Evolutionary conservation across 2,329 filamentous ascomycete species (phyloP), one percentile per base, ranked within the genome.

Genomic region (Hypomyces perniciosus): DNA sequence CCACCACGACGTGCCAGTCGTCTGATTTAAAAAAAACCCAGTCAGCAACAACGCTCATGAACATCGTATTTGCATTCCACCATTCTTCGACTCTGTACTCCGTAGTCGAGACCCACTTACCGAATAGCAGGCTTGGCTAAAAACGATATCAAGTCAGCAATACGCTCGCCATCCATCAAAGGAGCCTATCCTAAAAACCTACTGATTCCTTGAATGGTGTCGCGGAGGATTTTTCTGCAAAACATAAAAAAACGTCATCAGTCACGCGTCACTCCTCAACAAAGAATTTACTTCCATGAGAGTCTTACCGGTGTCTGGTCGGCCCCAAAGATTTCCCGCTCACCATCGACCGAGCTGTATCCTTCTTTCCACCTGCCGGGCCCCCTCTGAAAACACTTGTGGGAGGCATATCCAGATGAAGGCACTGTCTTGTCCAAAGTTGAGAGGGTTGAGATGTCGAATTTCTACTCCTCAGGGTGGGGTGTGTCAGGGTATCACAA

Each of bases 1-100:
- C 88, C 88, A 1, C 87, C 88, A 6, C 88, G 81, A 5, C 88
- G 80, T 1, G 88, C 88, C 0, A 92, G 68, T 38, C 87, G 83
- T 57, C 86, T 84, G 52, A 4, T 6, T n/a, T n/a, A n/a, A n/a
- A 46, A 41, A 10, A 20, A 59, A 44, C 41, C 12, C 51, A 33
- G 26, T 13, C 48, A 50, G 44, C 40, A 9, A 13, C 31, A 8
- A 20, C 9, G 38, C 38, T 6, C 35, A 8, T 4, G 2, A 10
- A 2, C 37, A 31, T 47, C 8, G 7, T 31, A 20, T 33, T 26
- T 8, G n/a, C 9, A 10, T 33, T 30, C 29, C 10, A 12, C 27
- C 26, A n/a, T 7, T 12, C 20, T 20, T 20, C 20, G 20, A 20
- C 20, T 20, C 3, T 20, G 20, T 20, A 20, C 20, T 20, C 20